Evolutionary conservation across 1,139 yeast species (phyloP), one percentile per base, ranked within the genome.

Genomic region (Arxiozyma slooffiae): DNA sequence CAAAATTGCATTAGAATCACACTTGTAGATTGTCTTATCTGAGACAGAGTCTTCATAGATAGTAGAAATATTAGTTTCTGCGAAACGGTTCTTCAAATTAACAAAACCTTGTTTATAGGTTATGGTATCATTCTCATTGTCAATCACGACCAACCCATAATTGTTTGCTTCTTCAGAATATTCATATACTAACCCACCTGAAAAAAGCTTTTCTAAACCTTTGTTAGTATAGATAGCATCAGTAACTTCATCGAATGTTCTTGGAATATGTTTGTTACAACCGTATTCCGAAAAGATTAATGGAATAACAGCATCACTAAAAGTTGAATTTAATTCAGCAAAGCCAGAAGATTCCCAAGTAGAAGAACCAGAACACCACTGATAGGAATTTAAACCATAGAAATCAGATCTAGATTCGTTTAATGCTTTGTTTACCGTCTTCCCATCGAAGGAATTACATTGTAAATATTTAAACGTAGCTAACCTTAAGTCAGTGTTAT

Each of bases 361-460:
- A n/a, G n/a, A n/a, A n/a, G n/a, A n/a, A n/a, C n/a, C n/a, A n/a
- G n/a, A n/a, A n/a, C n/a, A n/a, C n/a, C n/a, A n/a, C n/a, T n/a
- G n/a, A n/a, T n/a, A n/a, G n/a, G 92, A 85, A 73, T 90, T 89
- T 62, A 90, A 78, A 50, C 96, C 97, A 63, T 86, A 87, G 71
- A 90, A 89, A 66, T 89, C 97, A 18, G 95, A 80, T 43, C 73
- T 75, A 47, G 92, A 81, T 38, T 73, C 78, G 48, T 80, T 85
- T 36, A 74, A 73, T 39, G 72, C 74, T 37, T 68, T 70, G 23
- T 79, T 79, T 4, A 61, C 51, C 24, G 46, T 50, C 17, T 52
- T 49, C 41, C 74, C 78, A 53, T 71, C 70, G 46, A 73, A 64
- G 3, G 63, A 59, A 54, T 82, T 82, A 70, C 97, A 90, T 54